Evolutionary conservation across 441 rosid species (phyloP).

Genomic region (Gossypium davidsonii): DNA sequence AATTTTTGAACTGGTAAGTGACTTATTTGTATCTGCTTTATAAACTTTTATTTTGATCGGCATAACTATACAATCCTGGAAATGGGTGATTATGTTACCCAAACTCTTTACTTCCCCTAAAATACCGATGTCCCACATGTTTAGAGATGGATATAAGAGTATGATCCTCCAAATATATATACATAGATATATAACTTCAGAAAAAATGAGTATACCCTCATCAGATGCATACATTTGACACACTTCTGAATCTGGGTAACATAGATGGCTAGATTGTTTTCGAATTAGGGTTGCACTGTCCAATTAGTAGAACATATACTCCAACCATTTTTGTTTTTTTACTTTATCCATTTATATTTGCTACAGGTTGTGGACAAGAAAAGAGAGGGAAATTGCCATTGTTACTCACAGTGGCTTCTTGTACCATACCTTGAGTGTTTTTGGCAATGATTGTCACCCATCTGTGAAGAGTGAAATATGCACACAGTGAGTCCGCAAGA

Average conservation of each 20-base stretch:
- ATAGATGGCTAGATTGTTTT: neutral
- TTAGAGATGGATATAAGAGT: neutral
- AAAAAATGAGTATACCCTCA: neutral
- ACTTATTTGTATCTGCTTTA: conserved; percentile 9
- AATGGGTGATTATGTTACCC: neutral
- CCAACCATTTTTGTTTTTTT: neutral
- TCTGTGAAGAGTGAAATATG: conserved; percentile 55
- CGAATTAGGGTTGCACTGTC: neutral
- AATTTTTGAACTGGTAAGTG: conserved; percentile 63
- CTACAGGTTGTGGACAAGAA: conserved; percentile 73
- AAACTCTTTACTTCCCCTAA: neutral
- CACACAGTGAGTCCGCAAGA: conserved; percentile 44
- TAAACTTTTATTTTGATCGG: neutral
- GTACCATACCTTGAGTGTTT: conserved; percentile 45
- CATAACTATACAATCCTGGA: neutral
- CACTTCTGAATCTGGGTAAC: neutral
- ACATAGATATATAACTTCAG: neutral
- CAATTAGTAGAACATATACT: neutral
- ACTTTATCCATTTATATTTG: conserved; percentile 6
- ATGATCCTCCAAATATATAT: neutral
- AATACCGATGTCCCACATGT: neutral
- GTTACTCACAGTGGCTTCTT: conserved; percentile 83
- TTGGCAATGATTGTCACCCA: conserved; percentile 59
- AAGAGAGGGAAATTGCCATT: conserved; percentile 82
- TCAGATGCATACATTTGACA: neutral